phyloP scores from a whole-genome alignment of 2,329 filamentous ascomycete genomes.

The Alternaria novae-zelandiae region DNA sequence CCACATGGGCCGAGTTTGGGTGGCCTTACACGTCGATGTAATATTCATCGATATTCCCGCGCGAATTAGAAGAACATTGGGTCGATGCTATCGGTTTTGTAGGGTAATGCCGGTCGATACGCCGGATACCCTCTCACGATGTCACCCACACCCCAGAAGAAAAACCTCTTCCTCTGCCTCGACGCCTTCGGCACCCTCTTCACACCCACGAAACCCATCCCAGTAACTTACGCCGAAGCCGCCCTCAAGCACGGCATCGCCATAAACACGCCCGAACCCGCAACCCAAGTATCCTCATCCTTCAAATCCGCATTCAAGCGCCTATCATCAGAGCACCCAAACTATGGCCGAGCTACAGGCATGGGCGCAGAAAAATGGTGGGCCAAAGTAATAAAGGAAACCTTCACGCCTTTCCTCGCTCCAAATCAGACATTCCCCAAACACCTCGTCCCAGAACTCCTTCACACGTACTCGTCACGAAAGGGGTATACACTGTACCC shows the following conservation, averaged over 20 bases:
- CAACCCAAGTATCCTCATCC: conserved; percentile 33
- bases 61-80: not conserved
- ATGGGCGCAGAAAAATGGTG: conserved; percentile 65
- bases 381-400: conserved; percentile 64
- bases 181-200: conserved; percentile 72
- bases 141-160: conserved; percentile 21
- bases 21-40: not conserved
- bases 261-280: conserved; percentile 45
- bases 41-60: not conserved
- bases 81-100: not conserved
- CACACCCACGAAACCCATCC: conserved; percentile 58
- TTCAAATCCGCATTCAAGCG: conserved; percentile 56
- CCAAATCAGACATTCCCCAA: conserved; percentile 49
- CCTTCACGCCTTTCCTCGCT: conserved; percentile 44
- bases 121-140: not conserved
- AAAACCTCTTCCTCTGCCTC: conserved; percentile 64
- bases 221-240: conserved; percentile 61
- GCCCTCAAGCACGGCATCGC: conserved; percentile 59
- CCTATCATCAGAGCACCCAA: conserved; percentile 58
- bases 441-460: conserved; percentile 56
- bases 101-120: not conserved
- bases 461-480: conserved; percentile 60
- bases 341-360: conserved; percentile 63
- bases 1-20: not conserved
- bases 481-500: conserved; percentile 61